phyloP scores from a whole-genome alignment of 495 filamentous ascomycete genomes.

The Hypomontagnella monticulosa region DNA sequence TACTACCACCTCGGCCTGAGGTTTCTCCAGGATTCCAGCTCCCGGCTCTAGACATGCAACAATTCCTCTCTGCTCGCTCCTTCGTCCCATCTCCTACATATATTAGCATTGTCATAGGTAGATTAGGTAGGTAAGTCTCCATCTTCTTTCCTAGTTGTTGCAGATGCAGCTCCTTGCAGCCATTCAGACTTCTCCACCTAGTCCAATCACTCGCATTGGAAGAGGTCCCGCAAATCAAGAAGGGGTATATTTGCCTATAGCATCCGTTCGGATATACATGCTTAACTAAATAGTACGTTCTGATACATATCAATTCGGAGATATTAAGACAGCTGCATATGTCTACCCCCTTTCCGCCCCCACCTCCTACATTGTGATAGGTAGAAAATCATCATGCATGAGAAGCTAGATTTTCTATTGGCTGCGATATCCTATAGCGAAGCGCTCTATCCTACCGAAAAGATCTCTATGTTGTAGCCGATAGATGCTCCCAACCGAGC shows the following conservation, averaged over 20 bases:
- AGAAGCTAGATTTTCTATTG: slow-evolving; percentile 34
- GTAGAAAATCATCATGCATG: slow-evolving; percentile 34
- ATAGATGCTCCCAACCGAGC: slow-evolving; percentile 11
- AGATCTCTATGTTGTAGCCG: not conserved
- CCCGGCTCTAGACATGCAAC: slow-evolving; percentile 22
- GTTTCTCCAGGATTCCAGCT: slow-evolving; percentile 29
- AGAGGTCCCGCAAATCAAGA: slow-evolving; percentile 24
- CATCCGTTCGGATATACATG: not conserved
- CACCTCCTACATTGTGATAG: slow-evolving; percentile 35
- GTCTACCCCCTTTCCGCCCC: slow-evolving; percentile 18
- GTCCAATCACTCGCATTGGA: slow-evolving; percentile 19
- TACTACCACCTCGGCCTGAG: not conserved
- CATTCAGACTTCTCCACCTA: slow-evolving; percentile 8
- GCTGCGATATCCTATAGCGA: slow-evolving; percentile 32
- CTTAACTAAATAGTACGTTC: not conserved
- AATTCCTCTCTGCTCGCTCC: slow-evolving; percentile 14
- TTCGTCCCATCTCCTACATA: slow-evolving; percentile 34
- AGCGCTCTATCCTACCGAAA: slow-evolving; percentile 42
- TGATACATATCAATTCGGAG: slow-evolving; percentile 25
- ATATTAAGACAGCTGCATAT: slow-evolving; percentile 38
- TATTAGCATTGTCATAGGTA: slow-evolving; percentile 22
- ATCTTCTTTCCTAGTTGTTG: slow-evolving; percentile 14
- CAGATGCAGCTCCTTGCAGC: slow-evolving; percentile 23
- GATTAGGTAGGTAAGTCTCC: slow-evolving; percentile 14
- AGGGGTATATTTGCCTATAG: slow-evolving; percentile 12